Evolutionary conservation across 2,329 filamentous ascomycete species (phyloP).

Genomic region (Penicillium digitatum): DNA sequence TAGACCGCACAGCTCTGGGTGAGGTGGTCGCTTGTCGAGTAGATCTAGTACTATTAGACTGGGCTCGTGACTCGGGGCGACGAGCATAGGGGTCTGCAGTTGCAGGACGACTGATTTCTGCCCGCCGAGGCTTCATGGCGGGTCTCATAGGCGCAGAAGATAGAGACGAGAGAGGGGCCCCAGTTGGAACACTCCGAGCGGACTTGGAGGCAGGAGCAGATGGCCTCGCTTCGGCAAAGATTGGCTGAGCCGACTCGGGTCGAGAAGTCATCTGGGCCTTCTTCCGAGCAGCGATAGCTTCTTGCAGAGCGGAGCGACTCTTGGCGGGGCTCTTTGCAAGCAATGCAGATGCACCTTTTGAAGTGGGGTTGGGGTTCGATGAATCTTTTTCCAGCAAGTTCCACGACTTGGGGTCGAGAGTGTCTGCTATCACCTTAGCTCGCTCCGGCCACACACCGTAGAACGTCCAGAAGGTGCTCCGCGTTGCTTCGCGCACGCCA

Average conservation of each 20-base stretch:
- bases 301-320: constrained; percentile 61
- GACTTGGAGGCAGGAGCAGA: constrained; percentile 33
- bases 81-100: constrained; percentile 35
- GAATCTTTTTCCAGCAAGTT: constrained; percentile 77
- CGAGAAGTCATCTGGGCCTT: constrained; percentile 53
- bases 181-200: constrained; percentile 36
- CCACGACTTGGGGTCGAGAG: constrained; percentile 73
- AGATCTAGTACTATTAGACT: constrained; percentile 17
- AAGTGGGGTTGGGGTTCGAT: constrained; percentile 57
- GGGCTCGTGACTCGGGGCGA: constrained; percentile 46
- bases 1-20: constrained; percentile 25
- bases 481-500: constrained; percentile 79
- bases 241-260: constrained; percentile 56
- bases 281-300: constrained; percentile 80
- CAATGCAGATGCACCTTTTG: constrained; percentile 14
- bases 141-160: constrained; percentile 59
- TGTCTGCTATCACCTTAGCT: constrained; percentile 73
- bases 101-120: constrained; percentile 36
- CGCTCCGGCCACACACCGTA: constrained; percentile 70
- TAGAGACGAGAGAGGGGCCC: constrained; percentile 41
- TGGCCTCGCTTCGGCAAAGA: constrained; percentile 45
- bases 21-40: constrained; percentile 18
- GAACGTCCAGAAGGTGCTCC: constrained; percentile 83
- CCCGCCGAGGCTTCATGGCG: constrained; percentile 34
- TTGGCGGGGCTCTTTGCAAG: constrained; percentile 19